Base-by-base conservation (phyloP, 208 protist species). In the Acanthamoeba royreba region DNA sequence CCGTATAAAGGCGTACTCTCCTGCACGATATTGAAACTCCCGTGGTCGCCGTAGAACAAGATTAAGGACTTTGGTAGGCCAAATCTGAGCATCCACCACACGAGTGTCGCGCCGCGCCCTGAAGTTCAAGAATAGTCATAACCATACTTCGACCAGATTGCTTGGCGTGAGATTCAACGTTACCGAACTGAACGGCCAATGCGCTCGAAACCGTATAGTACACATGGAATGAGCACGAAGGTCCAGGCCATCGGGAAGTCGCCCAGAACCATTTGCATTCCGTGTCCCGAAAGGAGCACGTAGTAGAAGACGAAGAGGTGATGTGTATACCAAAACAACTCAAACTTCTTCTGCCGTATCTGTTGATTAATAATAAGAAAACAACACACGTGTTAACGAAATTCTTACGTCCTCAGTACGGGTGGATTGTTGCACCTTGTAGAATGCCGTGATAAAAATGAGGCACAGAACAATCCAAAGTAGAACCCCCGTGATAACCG, bases 251-350 rank as follows among this genome's bases (percentile, higher is more conserved):
- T 69, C 15, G 28, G 45, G 47, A 74, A 79, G 19, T 52, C 43
- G 9, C 92, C 45, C 69, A 93, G 28, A 66, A 81, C 31, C 25
- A 28, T 58, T 17, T 74, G 38, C 17, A 79, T 77, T 38, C 96
- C 97, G 87, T 98, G 97, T 11, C 94, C 79, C 7, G 94, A 31
- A 0, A 97, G 69, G 22, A 95, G 61, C 42, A 86, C 87, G 89
- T 96, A 97, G 81, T 96, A 98, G 15, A 98, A 28, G 2, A 97
- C 77, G 77, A 98, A 98, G 13, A 98, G 92, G 52, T 98, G 97
- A 93, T 98, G 97, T 17, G 95, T 96, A 42, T 96, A 98, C 97
- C 97, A 98, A 90, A 98, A 98, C 22, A 96, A 35, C 53, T 97
- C 96, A 95, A 98, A 98, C 91, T 97, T 95, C 49, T 66, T 86